A percentile compares a stretch with the other conserved stretches of the same genome.
Evolutionary conservation across 768 basidiomycete genomes (phyloP).

Genomic region (Suillus luteus): DNA sequence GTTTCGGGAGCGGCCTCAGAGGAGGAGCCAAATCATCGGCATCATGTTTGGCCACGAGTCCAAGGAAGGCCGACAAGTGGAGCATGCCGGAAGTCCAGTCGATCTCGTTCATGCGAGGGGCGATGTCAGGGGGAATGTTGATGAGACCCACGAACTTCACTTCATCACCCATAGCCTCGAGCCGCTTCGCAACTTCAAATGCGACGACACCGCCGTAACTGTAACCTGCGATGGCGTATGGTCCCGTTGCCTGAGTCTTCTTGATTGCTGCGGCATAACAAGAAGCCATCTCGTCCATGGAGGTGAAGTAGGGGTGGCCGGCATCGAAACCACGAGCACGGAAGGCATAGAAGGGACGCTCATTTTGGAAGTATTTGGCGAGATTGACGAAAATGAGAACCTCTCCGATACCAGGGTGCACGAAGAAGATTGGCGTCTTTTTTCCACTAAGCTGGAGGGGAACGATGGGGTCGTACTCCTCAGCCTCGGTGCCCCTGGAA

Average conservation of each 20-base stretch:
- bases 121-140: slow-evolving; percentile 40
- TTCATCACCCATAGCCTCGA: slow-evolving; percentile 30
- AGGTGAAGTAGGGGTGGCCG: slow-evolving; percentile 30
- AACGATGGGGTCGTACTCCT: slow-evolving; percentile 43
- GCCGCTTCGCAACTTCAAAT: slow-evolving; percentile 37
- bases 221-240: slow-evolving; percentile 40
- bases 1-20: slow-evolving; percentile 22
- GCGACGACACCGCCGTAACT: slow-evolving; percentile 41
- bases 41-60: slow-evolving; percentile 32
- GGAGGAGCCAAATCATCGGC: slow-evolving; percentile 24
- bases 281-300: slow-evolving; percentile 37
- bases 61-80: slow-evolving; percentile 43
- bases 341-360: slow-evolving; percentile 41
- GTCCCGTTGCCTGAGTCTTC: slow-evolving; percentile 31
- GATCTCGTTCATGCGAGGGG: slow-evolving; percentile 44
- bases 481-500: slow-evolving; percentile 17
- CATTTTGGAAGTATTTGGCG: slow-evolving; percentile 40
- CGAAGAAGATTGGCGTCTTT: slow-evolving; percentile 45
- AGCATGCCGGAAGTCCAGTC: slow-evolving; percentile 42
- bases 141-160: slow-evolving; percentile 38
- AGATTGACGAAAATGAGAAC: slow-evolving; percentile 44
- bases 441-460: slow-evolving; percentile 39
- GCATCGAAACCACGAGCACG: slow-evolving; percentile 42
- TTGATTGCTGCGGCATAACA: slow-evolving; percentile 35
- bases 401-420: slow-evolving; percentile 47